Evolutionary conservation across 1,139 yeast species (phyloP).

Genomic region (Candida smagusa): DNA sequence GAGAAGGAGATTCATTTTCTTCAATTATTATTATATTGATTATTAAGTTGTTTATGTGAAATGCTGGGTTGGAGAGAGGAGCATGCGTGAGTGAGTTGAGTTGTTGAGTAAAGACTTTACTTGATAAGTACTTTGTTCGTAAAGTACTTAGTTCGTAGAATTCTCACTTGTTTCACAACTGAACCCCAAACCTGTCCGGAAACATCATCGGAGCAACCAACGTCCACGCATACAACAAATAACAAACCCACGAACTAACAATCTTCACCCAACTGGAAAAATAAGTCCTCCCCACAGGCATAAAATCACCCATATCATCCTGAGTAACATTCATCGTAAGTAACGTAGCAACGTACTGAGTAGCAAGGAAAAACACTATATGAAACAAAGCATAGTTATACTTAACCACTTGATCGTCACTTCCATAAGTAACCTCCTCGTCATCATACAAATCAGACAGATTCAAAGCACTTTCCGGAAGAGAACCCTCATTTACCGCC

Average conservation of each 20-base stretch:
- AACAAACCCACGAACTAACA: slow-evolving; percentile 90
- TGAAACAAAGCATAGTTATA: slow-evolving; percentile 91
- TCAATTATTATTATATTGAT: too few species aligned
- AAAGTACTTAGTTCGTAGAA: too few species aligned
- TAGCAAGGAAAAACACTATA: slow-evolving; percentile 86
- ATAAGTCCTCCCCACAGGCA: slow-evolving; percentile 96
- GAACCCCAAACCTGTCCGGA: slow-evolving; percentile 77
- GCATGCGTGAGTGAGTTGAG: too few species aligned
- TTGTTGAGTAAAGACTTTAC: too few species aligned
- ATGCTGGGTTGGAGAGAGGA: too few species aligned
- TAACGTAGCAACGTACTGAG: slow-evolving; percentile 94
- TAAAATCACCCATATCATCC: slow-evolving; percentile 83
- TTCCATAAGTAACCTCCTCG: slow-evolving; percentile 39
- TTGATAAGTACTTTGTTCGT: too few species aligned
- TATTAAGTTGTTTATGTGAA: too few species aligned
- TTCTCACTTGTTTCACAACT: too few species aligned
- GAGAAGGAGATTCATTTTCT: too few species aligned
- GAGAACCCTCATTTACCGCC: slow-evolving; percentile 91
- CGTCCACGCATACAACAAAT: slow-evolving; percentile 83
- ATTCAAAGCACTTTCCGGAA: slow-evolving; percentile 86
- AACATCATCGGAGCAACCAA: slow-evolving; percentile 82
- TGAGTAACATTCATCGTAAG: slow-evolving; percentile 87
- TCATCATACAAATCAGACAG: slow-evolving; percentile 63
- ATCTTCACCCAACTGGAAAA: slow-evolving; percentile 95
- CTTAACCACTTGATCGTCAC: slow-evolving; percentile 70